phyloP scores from a whole-genome alignment of 768 basidiomycete genomes.

The Tulasnella calospora region DNA sequence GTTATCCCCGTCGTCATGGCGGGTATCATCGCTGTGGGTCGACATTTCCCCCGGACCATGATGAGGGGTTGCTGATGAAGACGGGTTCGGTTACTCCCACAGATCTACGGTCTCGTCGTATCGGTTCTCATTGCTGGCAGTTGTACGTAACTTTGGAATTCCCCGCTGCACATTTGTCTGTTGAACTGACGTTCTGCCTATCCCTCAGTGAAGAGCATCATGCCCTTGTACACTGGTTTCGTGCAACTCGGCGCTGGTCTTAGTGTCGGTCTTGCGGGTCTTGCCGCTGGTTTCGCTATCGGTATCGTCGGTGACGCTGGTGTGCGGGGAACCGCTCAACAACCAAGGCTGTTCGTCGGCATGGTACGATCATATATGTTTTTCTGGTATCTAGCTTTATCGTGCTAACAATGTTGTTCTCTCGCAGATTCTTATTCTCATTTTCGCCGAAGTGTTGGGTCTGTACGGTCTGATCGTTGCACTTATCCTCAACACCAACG shows the following conservation, averaged over 20 bases:
- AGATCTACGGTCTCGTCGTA: conserved; percentile 98
- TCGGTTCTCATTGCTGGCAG: conserved; percentile 91
- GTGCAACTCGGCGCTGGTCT: conserved; percentile 92
- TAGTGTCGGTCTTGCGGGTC: conserved; percentile 86
- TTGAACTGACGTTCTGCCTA: neutral
- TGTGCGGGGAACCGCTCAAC: conserved; percentile 95
- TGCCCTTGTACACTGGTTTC: conserved; percentile 92
- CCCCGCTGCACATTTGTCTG: conserved; percentile 1
- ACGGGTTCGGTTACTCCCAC: neutral
- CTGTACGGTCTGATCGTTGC: conserved; percentile 91
- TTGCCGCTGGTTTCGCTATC: conserved; percentile 95
- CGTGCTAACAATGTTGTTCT: neutral
- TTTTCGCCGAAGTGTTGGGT: conserved; percentile 90
- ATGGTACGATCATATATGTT: conserved; percentile 55
- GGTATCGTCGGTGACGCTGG: conserved; percentile 99
- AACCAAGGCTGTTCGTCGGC: conserved; percentile 88
- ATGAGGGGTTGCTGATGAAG: neutral
- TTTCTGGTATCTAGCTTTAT: neutral
- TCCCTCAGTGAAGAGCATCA: conserved; percentile 56
- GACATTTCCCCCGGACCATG: neutral
- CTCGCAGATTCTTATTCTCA: conserved; percentile 86
- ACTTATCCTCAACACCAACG: conserved; percentile 87
- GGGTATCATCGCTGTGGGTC: conserved; percentile 97
- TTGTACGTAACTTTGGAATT: conserved; percentile 53
- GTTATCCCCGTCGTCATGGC: conserved; percentile 98